Percentiles rank a stretch among this genome's conserved stretches.
Evolutionary conservation across 108 stramenopile species (phyloP).

Genomic region (Nitzschia sp.): DNA sequence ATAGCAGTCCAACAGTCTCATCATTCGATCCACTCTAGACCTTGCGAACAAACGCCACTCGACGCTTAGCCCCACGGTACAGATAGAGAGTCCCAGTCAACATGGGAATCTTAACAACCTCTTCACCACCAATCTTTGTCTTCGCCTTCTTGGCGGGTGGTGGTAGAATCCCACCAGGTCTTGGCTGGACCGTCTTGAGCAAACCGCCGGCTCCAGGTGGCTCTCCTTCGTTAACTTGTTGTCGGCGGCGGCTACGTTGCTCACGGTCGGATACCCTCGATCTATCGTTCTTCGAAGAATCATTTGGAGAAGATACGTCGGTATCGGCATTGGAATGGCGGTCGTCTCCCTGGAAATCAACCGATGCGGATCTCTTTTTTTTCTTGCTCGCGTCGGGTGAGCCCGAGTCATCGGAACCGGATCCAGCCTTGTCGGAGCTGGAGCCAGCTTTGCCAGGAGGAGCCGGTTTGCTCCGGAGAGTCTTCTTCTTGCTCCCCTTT

Average conservation of each 20-base stretch:
- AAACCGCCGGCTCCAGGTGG: background rate
- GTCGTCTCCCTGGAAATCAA: background rate
- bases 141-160: constrained; percentile 46
- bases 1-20: too few species aligned
- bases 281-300: background rate
- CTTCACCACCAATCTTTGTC: constrained; percentile 30
- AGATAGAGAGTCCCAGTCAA: constrained; percentile 65
- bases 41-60: constrained; percentile 59
- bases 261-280: constrained; percentile 21
- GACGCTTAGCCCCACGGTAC: constrained; percentile 47
- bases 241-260: constrained; percentile 25
- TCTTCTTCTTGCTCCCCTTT: constrained; percentile 9
- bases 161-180: background rate
- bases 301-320: background rate
- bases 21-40: constrained; percentile 11
- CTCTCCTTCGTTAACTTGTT: constrained; percentile 16
- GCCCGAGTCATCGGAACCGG: constrained; percentile 12
- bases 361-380: background rate
- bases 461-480: background rate
- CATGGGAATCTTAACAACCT: constrained; percentile 57
- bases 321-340: constrained; percentile 13
- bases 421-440: background rate
- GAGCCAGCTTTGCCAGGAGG: background rate
- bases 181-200: background rate
- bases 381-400: constrained; percentile 10